phyloP scores from a whole-genome alignment of 2,329 filamentous ascomycete genomes.

The Cordyceps tenuipes region DNA sequence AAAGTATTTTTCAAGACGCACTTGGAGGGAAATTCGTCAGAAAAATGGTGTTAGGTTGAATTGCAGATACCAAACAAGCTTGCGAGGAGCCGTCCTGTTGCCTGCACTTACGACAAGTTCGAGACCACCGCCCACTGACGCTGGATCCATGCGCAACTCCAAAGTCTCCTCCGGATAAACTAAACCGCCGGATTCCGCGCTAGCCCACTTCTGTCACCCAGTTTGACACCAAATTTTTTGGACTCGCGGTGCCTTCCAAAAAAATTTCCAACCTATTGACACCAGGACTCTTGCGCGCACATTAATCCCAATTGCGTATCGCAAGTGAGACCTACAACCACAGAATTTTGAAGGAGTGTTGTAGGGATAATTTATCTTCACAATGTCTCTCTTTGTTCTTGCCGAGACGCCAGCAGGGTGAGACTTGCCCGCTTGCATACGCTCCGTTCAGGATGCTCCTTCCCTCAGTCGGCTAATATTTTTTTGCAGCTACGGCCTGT shows the following conservation, averaged over 20 bases:
- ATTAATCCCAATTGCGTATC: conserved; percentile 28
- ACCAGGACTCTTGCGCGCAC: conserved; percentile 27
- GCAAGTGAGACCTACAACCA: conserved; percentile 27
- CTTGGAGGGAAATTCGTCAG: conserved; percentile 1
- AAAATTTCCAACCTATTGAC: conserved; percentile 32
- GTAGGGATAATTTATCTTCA: conserved; percentile 29
- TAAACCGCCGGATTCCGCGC: conserved; percentile 8
- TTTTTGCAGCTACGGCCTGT: conserved; percentile 74
- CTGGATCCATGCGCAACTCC: neutral
- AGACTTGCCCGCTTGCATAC: conserved; percentile 25
- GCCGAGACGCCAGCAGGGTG: conserved; percentile 82
- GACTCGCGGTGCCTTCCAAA: conserved; percentile 29
- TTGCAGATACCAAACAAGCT: conserved; percentile 12
- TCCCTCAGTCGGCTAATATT: conserved; percentile 22
- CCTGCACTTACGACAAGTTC: conserved; percentile 4
- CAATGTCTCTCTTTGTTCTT: conserved; percentile 85
- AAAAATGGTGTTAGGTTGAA: neutral
- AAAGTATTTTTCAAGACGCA: neutral
- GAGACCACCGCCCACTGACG: conserved; percentile 4
- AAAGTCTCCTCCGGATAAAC: conserved; percentile 2
- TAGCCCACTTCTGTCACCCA: conserved; percentile 7
- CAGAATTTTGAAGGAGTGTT: conserved; percentile 23
- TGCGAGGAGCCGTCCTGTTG: conserved; percentile 1
- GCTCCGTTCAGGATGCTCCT: conserved; percentile 3
- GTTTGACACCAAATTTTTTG: conserved; percentile 17